Base-by-base conservation (phyloP, 441 rosid genomes). In the Codiaeum variegatum region DNA sequence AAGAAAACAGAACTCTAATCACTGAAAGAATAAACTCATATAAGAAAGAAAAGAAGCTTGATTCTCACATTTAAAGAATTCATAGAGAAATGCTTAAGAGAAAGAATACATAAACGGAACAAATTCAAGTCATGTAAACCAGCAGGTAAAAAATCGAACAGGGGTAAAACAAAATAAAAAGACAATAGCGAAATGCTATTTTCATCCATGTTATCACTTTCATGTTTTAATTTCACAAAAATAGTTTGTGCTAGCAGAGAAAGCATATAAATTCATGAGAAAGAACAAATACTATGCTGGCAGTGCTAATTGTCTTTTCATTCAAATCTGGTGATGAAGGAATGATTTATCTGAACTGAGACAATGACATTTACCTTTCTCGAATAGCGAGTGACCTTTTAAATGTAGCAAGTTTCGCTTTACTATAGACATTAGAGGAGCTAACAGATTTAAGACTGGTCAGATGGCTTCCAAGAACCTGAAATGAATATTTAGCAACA, bases 61-160 rank as follows among this genome's bases (percentile, higher is more conserved):
- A 61, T 71, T 44, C 92, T 89, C 79, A 89, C 98, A 82, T 91
- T 84, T 55, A 90, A 82, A 21, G 90, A 82, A n/a, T n/a, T n/a
- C n/a, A n/a, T n/a, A n/a, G n/a, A n/a, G n/a, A n/a, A n/a, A n/a
- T n/a, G n/a, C n/a, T n/a, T n/a, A n/a, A n/a, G n/a, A n/a, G n/a
- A n/a, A n/a, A n/a, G n/a, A n/a, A n/a, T n/a, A n/a, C n/a, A n/a
- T n/a, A n/a, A n/a, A n/a, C n/a, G n/a, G n/a, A n/a, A n/a, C n/a
- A n/a, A n/a, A n/a, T n/a, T n/a, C n/a, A n/a, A n/a, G 15, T 31
- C 67, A 38, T 21, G 28, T 23, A 63, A 1, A 11, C 12, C 3
- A 38, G 34, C 46, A 62, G 4, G 62, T 19, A 42, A 26, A 60
- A 31, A 28, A 28, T 19, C 40, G 21, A 5, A 51, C 40, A 16